Evolutionary conservation across 306 rosid genomes (phyloP), one percentile per base, ranked within the genome.

Genomic region (Vicia faba): DNA sequence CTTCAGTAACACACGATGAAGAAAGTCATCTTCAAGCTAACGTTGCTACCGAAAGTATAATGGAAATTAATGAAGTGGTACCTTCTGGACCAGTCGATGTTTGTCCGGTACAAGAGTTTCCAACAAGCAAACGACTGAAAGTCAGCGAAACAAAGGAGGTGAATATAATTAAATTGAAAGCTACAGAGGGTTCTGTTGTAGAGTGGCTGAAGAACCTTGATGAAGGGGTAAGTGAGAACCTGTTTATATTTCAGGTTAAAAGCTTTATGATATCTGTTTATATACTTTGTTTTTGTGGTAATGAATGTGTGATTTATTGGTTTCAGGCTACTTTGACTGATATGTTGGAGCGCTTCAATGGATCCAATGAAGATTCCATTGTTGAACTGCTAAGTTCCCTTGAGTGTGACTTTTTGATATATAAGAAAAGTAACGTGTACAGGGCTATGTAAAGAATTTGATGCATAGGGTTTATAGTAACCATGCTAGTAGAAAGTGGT

Each of bases 371-470:
- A 82, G 80, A 82, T 61, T 82, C 78, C 19, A 68, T 91, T 70
- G 74, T 80, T 40, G 84, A 76, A 64, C 43, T 87, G 36, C 80
- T 88, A n/a, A 75, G 20, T 75, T 56, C 58, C 72, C 95, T 88
- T 44, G 91, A 91, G 82, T 54, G 81, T 63, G 89, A 88, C 48
- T 91, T 91, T 82, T 50, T 68, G 8, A 85, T 91, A 69, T 87
- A 80, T 68, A 83, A 49, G 60, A 91, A 86, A 73, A 81, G 83
- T 16, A 59, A 70, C 41, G 29, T 79, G 48, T 91, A 88, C 73
- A 84, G 72, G 85, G 73, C 78, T 28, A 56, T 91, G 91, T 86
- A 78, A 79, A 31, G 48, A 53, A 18, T 40, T 28, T 28, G 43
- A 43, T 35, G 45, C 72, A 31, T 58, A 31, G 18, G 9, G 33